Evolutionary conservation across 2,329 filamentous ascomycete genomes (phyloP), one percentile per base, ranked within the genome.

Genomic region (Ceratocystis ficicola): DNA sequence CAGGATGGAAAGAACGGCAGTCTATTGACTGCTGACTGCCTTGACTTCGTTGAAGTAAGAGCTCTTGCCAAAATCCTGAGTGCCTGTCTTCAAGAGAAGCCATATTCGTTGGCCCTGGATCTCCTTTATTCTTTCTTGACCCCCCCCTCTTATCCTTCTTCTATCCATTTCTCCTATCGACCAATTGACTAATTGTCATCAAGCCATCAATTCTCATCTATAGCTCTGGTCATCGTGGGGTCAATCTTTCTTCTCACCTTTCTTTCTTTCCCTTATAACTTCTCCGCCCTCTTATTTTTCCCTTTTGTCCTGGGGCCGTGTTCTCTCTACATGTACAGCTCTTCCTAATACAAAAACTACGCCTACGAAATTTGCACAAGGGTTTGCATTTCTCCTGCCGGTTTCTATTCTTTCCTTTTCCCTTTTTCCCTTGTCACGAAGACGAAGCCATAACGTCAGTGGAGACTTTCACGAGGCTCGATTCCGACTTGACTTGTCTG

Each of bases 301-400:
- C 44, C 52, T 64, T 28, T 65, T 59, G 59, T 67, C 63, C n/a
- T 67, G 44, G 65, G 65, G 52, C 65, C 32, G 41, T 67, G 60
- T 67, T 50, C 62, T 65, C 59, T 68, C 65, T 60, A 61, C 62
- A 44, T 68, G 67, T 67, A 65, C 67, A 65, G 44, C 62, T 66
- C 62, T 67, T 68, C 46, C 48, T 65, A 63, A 67, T 67, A 66
- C 62, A 50, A 22, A 50, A 22, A 46, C 25, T 48, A 63, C 61
- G 41, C 46, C n/a, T n/a, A 63, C 46, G 28, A 50, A 48, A 25
- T 63, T 46, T 48, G 44, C 46, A 30, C 44, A 46, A 63, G 15
- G 44, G 44, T 50, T 48, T 48, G 46, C 44, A 63, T 63, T 63
- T 50, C 41, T 46, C 30, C 44, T n/a, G 20, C 32, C 50, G 50